Conservation (phyloP, 1,284 basidiomycete species). For the Moesziomyces parantarcticus region DNA sequence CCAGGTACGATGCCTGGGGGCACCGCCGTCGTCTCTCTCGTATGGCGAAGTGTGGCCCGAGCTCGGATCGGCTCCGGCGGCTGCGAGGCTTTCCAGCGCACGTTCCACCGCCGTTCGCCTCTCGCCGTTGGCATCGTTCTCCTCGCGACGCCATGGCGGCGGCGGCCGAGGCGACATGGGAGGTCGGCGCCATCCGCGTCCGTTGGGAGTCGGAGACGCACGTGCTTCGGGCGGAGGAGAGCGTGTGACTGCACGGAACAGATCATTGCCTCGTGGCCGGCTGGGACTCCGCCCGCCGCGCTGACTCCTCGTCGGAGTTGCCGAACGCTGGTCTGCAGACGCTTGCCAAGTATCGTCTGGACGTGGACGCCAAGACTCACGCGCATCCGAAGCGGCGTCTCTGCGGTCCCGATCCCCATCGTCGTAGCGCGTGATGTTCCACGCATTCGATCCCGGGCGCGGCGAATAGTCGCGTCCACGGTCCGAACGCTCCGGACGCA, state of each 20-base stretch:
- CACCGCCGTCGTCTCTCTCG: neutral
- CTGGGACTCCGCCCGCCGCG: slow-evolving; percentile 4
- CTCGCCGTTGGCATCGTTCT: slow-evolving; percentile 8
- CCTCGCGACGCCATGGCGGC: neutral
- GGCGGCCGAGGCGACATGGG: slow-evolving; percentile 2
- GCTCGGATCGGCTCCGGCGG: slow-evolving; percentile 14
- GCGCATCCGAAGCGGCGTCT: neutral
- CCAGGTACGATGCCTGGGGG: slow-evolving; percentile 1
- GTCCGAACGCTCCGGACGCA: neutral
- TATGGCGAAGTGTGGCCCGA: too few species aligned
- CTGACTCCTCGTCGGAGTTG: too few species aligned
- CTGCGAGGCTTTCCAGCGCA: slow-evolving; percentile 18
- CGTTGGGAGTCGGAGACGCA: slow-evolving; percentile 4
- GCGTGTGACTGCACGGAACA: slow-evolving; percentile 18
- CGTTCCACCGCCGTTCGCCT: slow-evolving; percentile 24
- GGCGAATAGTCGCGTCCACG: slow-evolving; percentile 4
- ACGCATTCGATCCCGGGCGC: neutral
- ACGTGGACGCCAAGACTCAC: too few species aligned
- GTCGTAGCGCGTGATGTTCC: neutral
- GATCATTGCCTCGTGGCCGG: neutral
- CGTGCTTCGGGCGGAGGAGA: slow-evolving; percentile 8
- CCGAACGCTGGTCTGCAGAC: too few species aligned
- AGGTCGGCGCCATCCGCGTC: slow-evolving; percentile 3
- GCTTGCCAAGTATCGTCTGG: too few species aligned
- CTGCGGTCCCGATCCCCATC: neutral